These are phyloP conservation scores for Saccharomycopsis crataegensis DNA, from an alignment of 1,139 yeast genomes.

Conservation along the genomic window DNA sequence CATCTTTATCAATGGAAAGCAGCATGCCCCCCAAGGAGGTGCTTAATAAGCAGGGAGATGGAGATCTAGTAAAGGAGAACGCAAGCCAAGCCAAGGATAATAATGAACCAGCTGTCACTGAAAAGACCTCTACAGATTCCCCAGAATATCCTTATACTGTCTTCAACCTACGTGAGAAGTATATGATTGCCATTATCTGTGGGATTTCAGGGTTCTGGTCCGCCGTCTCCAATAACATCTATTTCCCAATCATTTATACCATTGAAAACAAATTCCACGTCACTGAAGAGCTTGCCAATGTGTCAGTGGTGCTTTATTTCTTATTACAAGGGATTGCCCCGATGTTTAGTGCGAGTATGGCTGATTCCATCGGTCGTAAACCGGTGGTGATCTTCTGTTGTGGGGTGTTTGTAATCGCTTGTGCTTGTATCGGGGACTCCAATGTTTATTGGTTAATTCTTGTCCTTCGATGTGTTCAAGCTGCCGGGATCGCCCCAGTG, in stretches of 20 bases:
- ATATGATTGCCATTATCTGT: slow-evolving; percentile 32
- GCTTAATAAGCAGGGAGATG: neutral
- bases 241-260: slow-evolving; percentile 61
- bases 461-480: slow-evolving; percentile 58
- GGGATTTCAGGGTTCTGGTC: slow-evolving; percentile 51
- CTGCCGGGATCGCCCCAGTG: slow-evolving; percentile 64
- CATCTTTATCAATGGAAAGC: no score
- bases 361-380: slow-evolving; percentile 63
- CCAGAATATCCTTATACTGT: slow-evolving; percentile 26
- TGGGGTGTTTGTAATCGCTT: slow-evolving; percentile 45
- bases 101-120: neutral
- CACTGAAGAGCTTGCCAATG: slow-evolving; percentile 47
- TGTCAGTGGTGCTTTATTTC: slow-evolving; percentile 65
- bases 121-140: no score
- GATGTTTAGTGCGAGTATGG: slow-evolving; percentile 52
- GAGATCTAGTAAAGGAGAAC: neutral
- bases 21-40: neutral
- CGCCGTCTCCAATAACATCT: slow-evolving; percentile 61
- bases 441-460: slow-evolving; percentile 46
- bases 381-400: slow-evolving; percentile 54
- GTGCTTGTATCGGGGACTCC: slow-evolving; percentile 53
- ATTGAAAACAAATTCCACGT: slow-evolving; percentile 46
- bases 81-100: neutral
- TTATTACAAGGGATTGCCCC: slow-evolving; percentile 69
- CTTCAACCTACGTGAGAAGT: slow-evolving; percentile 31